These are phyloP conservation scores for Turnera subulata DNA, from an alignment of 345 rosid species.

Conservation along the genomic window DNA sequence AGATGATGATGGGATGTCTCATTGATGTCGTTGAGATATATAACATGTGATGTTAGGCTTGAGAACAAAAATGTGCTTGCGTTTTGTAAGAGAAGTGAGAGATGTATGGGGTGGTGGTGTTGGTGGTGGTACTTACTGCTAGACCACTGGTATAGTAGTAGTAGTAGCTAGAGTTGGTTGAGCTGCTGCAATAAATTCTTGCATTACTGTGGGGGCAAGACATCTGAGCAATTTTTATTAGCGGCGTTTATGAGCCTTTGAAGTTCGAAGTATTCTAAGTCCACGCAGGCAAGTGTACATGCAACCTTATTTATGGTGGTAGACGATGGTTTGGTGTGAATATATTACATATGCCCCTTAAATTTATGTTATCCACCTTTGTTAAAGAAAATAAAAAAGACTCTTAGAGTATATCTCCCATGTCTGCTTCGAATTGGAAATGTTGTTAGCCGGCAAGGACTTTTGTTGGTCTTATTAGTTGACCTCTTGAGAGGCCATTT, in stretches of 20 bases:
- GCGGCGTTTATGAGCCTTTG: neutral
- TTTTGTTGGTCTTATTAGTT: neutral
- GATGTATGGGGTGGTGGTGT: no score
- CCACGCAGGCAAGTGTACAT: neutral
- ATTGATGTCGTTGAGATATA: no score
- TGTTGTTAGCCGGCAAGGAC: slow-evolving; percentile 9
- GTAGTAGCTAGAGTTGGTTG: slow-evolving; percentile 21
- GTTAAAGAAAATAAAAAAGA: no score
- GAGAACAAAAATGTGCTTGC: neutral
- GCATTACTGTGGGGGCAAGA: neutral
- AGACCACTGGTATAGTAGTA: no score
- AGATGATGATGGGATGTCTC: no score
- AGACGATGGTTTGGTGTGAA: slow-evolving; percentile 17
- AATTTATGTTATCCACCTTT: no score
- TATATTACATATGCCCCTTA: no score
- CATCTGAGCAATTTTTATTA: slow-evolving; percentile 1
- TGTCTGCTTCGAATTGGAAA: neutral
- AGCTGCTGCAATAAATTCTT: slow-evolving; percentile 26
- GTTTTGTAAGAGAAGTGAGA: neutral
- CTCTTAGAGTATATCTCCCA: no score
- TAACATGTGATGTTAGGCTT: neutral
- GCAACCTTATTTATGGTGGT: slow-evolving; percentile 21
- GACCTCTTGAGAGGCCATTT: no score
- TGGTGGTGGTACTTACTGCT: no score
- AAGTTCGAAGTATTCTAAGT: neutral